Evolutionary conservation across 768 basidiomycete species (phyloP), one percentile per base, ranked within the genome.

Genomic region (Multifurca ochricompacta): DNA sequence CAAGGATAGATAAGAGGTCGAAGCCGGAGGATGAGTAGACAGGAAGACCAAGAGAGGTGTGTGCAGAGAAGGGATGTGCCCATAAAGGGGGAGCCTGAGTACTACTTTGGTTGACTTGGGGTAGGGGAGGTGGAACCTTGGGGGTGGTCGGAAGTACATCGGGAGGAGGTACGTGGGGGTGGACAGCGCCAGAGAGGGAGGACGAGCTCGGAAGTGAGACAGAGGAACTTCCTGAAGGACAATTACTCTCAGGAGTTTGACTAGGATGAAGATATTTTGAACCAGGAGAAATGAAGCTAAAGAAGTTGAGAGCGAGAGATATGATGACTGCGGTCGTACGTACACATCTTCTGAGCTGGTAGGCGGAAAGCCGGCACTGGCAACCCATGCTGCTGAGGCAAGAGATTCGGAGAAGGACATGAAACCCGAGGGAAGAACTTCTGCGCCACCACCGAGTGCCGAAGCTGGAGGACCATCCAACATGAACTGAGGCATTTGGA

Each of bases 1-100:
- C 77, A 25, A 98, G 77, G 40, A 96, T 76, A 27, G 85, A 80
- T 42, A 98, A 73, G 45, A 94, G 75, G 67, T 98, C 95, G 60
- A 96, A 96, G 2, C 95, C 96, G 1, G 90, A 87, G 1, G 83
- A 73, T 2, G 91, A 93, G 71, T 99, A 99, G 2, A 97, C 75
- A 2, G 85, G 82, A 25, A 78, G 69, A 28, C 68, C 64, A 25
- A 63, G 52, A 31, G 63, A 51, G 7, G 68, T 62, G 7, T 65
- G 64, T 16, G 66, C 34, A 13, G 65, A 32, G 11, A 68, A 50
- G 5, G 63, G 45, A 10, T 43, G n/a, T 5, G 39, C 7, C 45
- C 56, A 52, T 4, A 21, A 27, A 32, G 45, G 14, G 25, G 42
- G 37, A 47, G 31, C 7, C 13, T 47, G 44, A 5, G 14, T n/a